A percentile compares a stretch with the other conserved stretches of the same genome.
Evolutionary conservation across 2,329 filamentous ascomycete genomes (phyloP).

Genomic region (Sporothrix euskadiensis): DNA sequence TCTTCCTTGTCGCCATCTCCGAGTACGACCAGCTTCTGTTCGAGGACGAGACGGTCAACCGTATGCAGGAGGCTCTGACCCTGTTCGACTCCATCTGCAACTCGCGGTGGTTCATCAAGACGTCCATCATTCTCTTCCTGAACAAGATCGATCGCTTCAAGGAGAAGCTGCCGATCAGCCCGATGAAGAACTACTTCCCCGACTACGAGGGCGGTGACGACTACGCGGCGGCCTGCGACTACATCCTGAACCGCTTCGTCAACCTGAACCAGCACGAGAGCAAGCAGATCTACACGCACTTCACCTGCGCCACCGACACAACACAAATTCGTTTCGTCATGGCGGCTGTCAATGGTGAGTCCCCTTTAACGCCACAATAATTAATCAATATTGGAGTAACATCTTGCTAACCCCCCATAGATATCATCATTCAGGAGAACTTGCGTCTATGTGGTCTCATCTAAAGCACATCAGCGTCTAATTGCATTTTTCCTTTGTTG

Average conservation of each 20-base stretch:
- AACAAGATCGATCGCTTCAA: slow-evolving; percentile 92
- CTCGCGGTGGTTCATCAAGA: slow-evolving; percentile 87
- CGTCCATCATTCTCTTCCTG: slow-evolving; percentile 83
- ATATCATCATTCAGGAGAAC: slow-evolving; percentile 99
- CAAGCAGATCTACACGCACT: slow-evolving; percentile 99
- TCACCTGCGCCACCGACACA: slow-evolving; percentile 97
- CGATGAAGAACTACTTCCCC: slow-evolving; percentile 87
- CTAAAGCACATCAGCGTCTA: slow-evolving; percentile 26
- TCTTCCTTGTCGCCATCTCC: slow-evolving; percentile 94
- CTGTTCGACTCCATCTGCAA: slow-evolving; percentile 87
- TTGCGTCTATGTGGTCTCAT: slow-evolving; percentile 56
- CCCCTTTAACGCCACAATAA: not conserved
- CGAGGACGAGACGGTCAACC: slow-evolving; percentile 93
- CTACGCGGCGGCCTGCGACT: slow-evolving; percentile 94
- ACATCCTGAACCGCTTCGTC: slow-evolving; percentile 98
- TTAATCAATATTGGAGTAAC: not conserved
- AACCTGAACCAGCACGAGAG: slow-evolving; percentile 98
- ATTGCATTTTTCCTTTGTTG: slow-evolving; percentile 28
- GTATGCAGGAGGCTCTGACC: slow-evolving; percentile 87
- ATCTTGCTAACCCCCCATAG: slow-evolving; percentile 56
- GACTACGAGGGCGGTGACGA: slow-evolving; percentile 95
- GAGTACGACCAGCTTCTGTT: slow-evolving; percentile 96
- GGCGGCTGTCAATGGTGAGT: slow-evolving; percentile 94
- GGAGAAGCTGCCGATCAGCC: slow-evolving; percentile 77
- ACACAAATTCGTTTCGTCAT: slow-evolving; percentile 99